Evolutionary conservation across 2,329 filamentous ascomycete species (phyloP).

Genomic region (Knufia petricola): DNA sequence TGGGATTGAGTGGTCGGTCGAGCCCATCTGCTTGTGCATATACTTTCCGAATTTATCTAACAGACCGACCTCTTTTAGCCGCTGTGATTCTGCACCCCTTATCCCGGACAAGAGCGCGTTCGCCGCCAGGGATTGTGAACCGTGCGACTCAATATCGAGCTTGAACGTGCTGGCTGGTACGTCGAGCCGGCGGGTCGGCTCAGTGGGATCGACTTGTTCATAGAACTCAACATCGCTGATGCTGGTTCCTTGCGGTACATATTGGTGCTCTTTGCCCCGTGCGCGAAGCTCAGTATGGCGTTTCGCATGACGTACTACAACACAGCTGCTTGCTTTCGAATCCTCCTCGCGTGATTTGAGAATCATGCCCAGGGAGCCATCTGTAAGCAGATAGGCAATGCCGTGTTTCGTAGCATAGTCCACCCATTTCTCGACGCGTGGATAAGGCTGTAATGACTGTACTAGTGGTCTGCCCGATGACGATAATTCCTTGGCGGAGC

Average conservation of each 20-base stretch:
- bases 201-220: conserved; percentile 33
- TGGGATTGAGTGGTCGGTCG: conserved; percentile 25
- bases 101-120: conserved; percentile 22
- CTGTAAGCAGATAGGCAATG: conserved; percentile 42
- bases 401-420: conserved; percentile 45
- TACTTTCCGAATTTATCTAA: conserved; percentile 44
- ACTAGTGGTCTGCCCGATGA: background rate
- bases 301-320: conserved; percentile 39
- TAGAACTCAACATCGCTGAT: conserved; percentile 38
- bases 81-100: conserved; percentile 34
- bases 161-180: conserved; percentile 33
- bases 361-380: conserved; percentile 42
- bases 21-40: conserved; percentile 40
- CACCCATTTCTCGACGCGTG: conserved; percentile 44
- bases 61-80: conserved; percentile 39
- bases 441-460: conserved; percentile 22
- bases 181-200: conserved; percentile 33
- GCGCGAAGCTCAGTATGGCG: conserved; percentile 38
- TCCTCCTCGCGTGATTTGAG: conserved; percentile 36
- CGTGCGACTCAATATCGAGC: conserved; percentile 16
- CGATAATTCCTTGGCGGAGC: background rate
- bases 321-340: conserved; percentile 34
- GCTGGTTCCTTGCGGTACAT: conserved; percentile 30
- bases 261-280: conserved; percentile 34
- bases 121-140: conserved; percentile 19